Evolutionary conservation across 306 rosid species (phyloP), one percentile per base, ranked within the genome.

Genomic region (Acacia confusa): DNA sequence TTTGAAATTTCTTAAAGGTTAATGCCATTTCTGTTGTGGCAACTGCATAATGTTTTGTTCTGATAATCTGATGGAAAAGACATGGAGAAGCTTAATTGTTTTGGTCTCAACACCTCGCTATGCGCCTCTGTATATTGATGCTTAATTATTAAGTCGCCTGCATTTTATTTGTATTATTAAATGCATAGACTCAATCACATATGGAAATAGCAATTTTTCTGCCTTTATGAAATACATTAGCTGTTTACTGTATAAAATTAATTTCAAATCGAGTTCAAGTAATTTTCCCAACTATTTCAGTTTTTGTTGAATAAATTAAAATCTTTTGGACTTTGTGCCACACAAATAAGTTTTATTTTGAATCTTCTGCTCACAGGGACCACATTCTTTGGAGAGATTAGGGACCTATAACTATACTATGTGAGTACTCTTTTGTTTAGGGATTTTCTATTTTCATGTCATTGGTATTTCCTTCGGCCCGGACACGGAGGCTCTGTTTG

Each of bases 401-500:
- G 99, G 99, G 81, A 75, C 71, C 43, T 93, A 98, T 72, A 76
- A 89, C 81, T 95, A 93, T 79, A 97, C n/a, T n/a, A 93, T 79
- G 99, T 95, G 79, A 89, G 99, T n/a, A n/a, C n/a, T n/a, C n/a
- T n/a, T n/a, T n/a, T n/a, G n/a, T n/a, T n/a, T n/a, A n/a, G n/a
- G n/a, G n/a, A n/a, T n/a, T n/a, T n/a, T n/a, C n/a, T n/a, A n/a
- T n/a, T n/a, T n/a, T n/a, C n/a, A n/a, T n/a, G n/a, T n/a, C n/a
- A 97, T 97, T 25, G 98, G 98, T 8, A 63, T 93, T 73, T 88
- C 97, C 20, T 95, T 95, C 48, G 92, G 97, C 89, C 99, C 98
- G 0, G 98, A 95, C 83, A 81, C 85, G 3, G 91, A 95, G 75
- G 92, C 99, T 53, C 85, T 95, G 17, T 95, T 93, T 82, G 85